Base-by-base conservation (phyloP, 495 filamentous ascomycete species). In the Tuber melanosporum region DNA sequence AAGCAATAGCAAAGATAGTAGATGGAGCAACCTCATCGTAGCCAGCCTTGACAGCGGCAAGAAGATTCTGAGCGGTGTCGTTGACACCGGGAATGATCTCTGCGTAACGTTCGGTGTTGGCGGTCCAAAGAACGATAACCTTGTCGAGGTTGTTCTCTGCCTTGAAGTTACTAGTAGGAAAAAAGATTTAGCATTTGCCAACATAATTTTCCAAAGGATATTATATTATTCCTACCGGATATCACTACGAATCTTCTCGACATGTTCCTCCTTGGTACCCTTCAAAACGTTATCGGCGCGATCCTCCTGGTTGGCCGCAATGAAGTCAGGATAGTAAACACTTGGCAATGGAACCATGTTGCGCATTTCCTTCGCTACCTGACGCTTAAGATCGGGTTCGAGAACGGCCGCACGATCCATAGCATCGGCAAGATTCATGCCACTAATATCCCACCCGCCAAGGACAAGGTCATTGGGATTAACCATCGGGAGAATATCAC, bases 271-370 rank as follows among this genome's bases (percentile, higher is more conserved):
- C 87, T 97, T 96, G 85, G 88, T 88, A 49, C 95, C 95, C 75
- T 91, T 86, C 70, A 98, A 85, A 76, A 96, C 79, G 82, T 99
- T 98, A 87, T 99, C 93, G 76, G 96, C 95, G 84, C 95, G 93
- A 81, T 94, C 94, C 85, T 94, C 95, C 88, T 99, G 95, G 87
- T 99, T 99, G 85, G 95, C 92, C 77, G 95, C 95, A 83, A 99
- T 99, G 88, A 98, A 99, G 85, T 99, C 95, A 7, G 95, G 95
- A 84, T 99, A 99, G 89, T 98, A 99, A 86, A 98, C 92, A 86
- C 91, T 94, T 43, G 94, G 95, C 79, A 98, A 89, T 22, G 95
- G 95, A 82, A 91, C 91, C 91, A 98, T 92, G 79, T 87, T 86
- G 78, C 90, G 87, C 95, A 98, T 94, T 86, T 98, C 92, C 89